Evolutionary conservation across 345 rosid genomes (phyloP), one percentile per base, ranked within the genome.

Genomic region (Kandelia obovata): DNA sequence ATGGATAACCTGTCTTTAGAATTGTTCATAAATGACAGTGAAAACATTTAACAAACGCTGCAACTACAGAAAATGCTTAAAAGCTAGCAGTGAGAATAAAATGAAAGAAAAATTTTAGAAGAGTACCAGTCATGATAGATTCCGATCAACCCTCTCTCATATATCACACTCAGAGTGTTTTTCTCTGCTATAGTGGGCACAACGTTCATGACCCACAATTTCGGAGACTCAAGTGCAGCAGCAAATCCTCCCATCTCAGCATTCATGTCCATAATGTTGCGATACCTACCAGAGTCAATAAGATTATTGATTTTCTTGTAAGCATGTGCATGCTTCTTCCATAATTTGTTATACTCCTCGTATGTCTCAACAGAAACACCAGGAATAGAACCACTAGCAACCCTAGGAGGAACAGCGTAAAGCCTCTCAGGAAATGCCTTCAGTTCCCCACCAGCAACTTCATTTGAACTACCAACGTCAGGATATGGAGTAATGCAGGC

Each of bases 181-280:
- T 72, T 89, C 68, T 92, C 91, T 26, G 98, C 92, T 62, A 90
- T 83, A 0, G 96, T 96, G 23, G 99, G 96, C 66, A 92, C 87
- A 69, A 92, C 99, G 85, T 96, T 96, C 99, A 96, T 96, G 66
- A 90, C 92, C 99, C 98, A 92, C 68, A 86, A 75, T 74, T 92
- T 92, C 0, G 89, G 77, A 6, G 87, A 84, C 62, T 89, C 82
- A 1, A 96, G 63, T 7, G 92, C 96, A 5, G 98, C 97, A 73
- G 99, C 96, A 80, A 96, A 96, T 61, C 99, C 94, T 27, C 98
- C 99, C 78, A 92, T 74, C 13, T 92, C 92, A 64, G 99, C 99
- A 78, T 96, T 90, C 99, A 96, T 96, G 71, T 96, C 99, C 96
- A 96, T 87, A 66, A 96, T 89, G 81, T 92, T 96, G 75, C 97